Conservation (phyloP, 352 stramenopile genomes). For the Nothophytophthora sp. region DNA sequence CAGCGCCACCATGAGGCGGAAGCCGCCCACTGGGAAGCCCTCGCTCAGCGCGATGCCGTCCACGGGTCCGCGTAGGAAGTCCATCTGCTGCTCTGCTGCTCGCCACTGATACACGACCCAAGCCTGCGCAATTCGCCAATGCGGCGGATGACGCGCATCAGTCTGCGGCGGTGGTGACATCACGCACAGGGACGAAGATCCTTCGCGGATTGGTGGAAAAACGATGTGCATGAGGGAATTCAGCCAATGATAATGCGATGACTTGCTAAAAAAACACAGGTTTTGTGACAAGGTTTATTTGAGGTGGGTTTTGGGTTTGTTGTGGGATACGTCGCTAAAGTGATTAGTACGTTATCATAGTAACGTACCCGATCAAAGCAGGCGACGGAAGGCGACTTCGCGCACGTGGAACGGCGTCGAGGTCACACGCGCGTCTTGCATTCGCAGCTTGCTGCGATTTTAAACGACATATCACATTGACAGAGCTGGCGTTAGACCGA, state of each 20-base stretch:
- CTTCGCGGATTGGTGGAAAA: constrained; percentile 40
- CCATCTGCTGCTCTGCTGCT: constrained; percentile 33
- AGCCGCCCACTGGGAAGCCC: constrained; percentile 76
- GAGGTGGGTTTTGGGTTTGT: no score
- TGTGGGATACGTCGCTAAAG: no score
- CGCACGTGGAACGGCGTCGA: constrained; percentile 69
- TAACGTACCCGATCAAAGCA: constrained; percentile 38
- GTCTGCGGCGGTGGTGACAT: constrained; percentile 8
- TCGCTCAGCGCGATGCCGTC: constrained; percentile 67
- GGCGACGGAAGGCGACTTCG: constrained; percentile 65
- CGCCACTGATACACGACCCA: constrained; percentile 20
- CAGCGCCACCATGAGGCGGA: constrained; percentile 79
- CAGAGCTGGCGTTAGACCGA: no score
- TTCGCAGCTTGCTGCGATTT: constrained; percentile 44
- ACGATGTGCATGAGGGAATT: constrained; percentile 4
- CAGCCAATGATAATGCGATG: no score
- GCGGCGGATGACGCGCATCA: constrained; percentile 23
- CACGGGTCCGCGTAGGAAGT: constrained; percentile 62
- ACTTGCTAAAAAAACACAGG: constrained; percentile 12
- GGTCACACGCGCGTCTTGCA: constrained; percentile 54
- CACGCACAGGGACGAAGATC: constrained; percentile 14
- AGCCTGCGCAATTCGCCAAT: constrained; percentile 15
- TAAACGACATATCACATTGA: no score
- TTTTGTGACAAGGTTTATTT: no score
- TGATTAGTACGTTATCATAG: not conserved